phyloP scores from a whole-genome alignment of 2,329 filamentous ascomycete genomes.

The Mollisia scopiformis region DNA sequence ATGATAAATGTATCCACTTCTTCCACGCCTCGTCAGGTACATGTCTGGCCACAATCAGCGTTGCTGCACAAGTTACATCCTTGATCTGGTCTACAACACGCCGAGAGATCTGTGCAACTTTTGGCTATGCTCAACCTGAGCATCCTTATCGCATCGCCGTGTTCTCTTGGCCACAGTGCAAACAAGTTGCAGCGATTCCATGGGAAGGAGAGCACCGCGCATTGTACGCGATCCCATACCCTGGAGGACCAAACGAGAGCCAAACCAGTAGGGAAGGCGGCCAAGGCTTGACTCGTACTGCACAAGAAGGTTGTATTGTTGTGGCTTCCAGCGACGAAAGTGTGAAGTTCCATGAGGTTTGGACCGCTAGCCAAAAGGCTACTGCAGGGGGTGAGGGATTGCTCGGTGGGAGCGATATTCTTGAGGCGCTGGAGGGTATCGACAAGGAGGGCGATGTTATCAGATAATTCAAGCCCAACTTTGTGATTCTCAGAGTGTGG shows the following conservation, averaged over 20 bases:
- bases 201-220: constrained; percentile 82
- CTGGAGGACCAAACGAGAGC: constrained; percentile 55
- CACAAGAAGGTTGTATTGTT: constrained; percentile 81
- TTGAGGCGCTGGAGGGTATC: constrained; percentile 81
- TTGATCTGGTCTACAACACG: constrained; percentile 87
- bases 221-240: constrained; percentile 86
- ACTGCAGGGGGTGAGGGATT: constrained; percentile 59
- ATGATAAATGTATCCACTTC: constrained; percentile 95
- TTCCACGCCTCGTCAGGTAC: constrained; percentile 85
- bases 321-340: constrained; percentile 90
- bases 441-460: constrained; percentile 75
- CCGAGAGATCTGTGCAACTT: constrained; percentile 88
- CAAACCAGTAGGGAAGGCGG: constrained; percentile 48
- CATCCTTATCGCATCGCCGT: constrained; percentile 89
- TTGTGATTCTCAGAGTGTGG: not conserved
- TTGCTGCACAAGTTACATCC: constrained; percentile 90
- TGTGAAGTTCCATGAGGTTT: constrained; percentile 95
- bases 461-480: constrained; percentile 47
- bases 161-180: constrained; percentile 92
- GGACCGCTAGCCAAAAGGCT: constrained; percentile 66
- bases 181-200: constrained; percentile 81
- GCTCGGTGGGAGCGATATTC: constrained; percentile 81
- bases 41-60: constrained; percentile 85
- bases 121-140: constrained; percentile 90
- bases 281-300: constrained; percentile 57